Conservation (phyloP, 192 early-diverging fungal genomes). For the Spizellomyces sp. region DNA sequence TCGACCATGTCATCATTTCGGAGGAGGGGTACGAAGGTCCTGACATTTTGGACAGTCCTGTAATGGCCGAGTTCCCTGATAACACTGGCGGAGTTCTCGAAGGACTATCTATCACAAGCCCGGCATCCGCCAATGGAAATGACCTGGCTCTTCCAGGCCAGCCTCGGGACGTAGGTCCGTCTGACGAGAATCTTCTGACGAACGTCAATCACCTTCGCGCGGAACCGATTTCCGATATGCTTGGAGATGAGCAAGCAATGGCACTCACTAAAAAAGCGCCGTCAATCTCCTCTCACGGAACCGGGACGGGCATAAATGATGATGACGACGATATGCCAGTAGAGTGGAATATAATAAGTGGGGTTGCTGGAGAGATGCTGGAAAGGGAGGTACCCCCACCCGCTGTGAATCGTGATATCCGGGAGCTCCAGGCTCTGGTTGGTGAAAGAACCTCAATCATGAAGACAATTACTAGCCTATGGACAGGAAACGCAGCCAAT, state of each 20-base stretch:
- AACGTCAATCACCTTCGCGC: neutral
- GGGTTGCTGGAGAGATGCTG: slow-evolving; percentile 42
- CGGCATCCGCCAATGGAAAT: slow-evolving; percentile 8
- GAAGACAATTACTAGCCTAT: slow-evolving; percentile 75
- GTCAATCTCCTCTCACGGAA: slow-evolving; percentile 26
- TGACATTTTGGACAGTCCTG: slow-evolving; percentile 11
- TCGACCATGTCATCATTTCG: too few species aligned
- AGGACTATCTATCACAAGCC: slow-evolving; percentile 4
- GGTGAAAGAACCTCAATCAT: slow-evolving; percentile 66
- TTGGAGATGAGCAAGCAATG: neutral
- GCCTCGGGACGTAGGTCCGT: neutral
- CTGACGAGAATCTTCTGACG: neutral
- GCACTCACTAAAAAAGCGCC: neutral
- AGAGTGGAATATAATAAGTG: slow-evolving; percentile 43
- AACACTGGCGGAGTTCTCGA: neutral
- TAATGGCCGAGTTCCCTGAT: neutral
- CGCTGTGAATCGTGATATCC: slow-evolving; percentile 1
- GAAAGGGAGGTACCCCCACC: slow-evolving; percentile 33
- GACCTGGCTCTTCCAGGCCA: slow-evolving; percentile 3
- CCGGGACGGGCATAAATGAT: slow-evolving; percentile 46
- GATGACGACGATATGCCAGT: slow-evolving; percentile 58
- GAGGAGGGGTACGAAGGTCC: too few species aligned
- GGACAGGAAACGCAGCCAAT: slow-evolving; percentile 67
- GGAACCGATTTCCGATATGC: neutral
- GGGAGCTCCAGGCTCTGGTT: slow-evolving; percentile 13